These are phyloP conservation scores for Zymoseptoria passerinii DNA, from an alignment of 2,329 filamentous ascomycete species.

Conservation along the genomic window DNA sequence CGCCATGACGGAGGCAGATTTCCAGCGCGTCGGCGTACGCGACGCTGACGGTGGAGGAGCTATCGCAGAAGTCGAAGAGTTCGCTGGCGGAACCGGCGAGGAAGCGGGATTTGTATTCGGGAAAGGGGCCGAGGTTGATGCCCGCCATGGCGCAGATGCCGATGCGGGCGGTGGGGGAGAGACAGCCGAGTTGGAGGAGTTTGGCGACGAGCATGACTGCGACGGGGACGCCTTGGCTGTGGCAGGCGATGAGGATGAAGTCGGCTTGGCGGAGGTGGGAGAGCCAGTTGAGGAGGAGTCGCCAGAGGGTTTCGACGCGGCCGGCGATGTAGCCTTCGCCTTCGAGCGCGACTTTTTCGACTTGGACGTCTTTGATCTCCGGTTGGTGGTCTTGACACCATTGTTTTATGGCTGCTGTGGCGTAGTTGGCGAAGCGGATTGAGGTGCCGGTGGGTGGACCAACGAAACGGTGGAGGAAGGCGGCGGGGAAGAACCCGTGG, in stretches of 20 bases:
- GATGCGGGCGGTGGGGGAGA: constrained; percentile 61
- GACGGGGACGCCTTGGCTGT: constrained; percentile 93
- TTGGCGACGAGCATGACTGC: constrained; percentile 88
- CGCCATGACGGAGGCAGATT: constrained; percentile 66
- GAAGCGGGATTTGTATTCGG: constrained; percentile 82
- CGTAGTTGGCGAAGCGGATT: constrained; percentile 81
- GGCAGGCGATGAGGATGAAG: constrained; percentile 83
- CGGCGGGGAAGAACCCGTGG: constrained; percentile 86
- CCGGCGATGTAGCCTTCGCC: constrained; percentile 89
- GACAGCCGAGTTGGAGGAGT: constrained; percentile 79
- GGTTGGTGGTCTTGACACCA: constrained; percentile 60
- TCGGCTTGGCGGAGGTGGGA: constrained; percentile 82
- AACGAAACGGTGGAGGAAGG: constrained; percentile 78
- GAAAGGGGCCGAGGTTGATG: constrained; percentile 85
- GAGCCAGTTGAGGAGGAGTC: constrained; percentile 87
- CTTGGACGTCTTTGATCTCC: constrained; percentile 65
- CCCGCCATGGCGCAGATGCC: constrained; percentile 86
- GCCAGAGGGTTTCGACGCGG: constrained; percentile 87
- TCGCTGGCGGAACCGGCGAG: constrained; percentile 88
- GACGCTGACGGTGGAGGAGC: constrained; percentile 71
- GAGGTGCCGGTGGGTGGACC: constrained; percentile 95
- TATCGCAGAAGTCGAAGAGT: constrained; percentile 84
- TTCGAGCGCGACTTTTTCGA: constrained; percentile 90
- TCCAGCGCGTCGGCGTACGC: constrained; percentile 71
- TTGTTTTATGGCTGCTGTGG: constrained; percentile 70